phyloP scores from a whole-genome alignment of 352 stramenopile genomes.

The Globisporangium cystogenes region DNA sequence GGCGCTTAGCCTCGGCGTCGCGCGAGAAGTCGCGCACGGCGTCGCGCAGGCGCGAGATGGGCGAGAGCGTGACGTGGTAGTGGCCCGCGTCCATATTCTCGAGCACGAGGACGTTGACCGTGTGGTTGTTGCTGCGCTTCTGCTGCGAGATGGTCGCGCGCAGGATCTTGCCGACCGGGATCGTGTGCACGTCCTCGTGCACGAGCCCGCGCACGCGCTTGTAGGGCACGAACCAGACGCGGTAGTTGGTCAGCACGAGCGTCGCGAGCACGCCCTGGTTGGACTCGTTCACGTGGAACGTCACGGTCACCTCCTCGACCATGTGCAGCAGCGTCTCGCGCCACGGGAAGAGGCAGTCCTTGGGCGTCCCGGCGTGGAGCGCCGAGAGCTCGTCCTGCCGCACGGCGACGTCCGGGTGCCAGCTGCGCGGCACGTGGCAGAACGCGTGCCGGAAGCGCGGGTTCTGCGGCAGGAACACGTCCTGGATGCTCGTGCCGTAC shows the following conservation, averaged over 20 bases:
- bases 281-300: slow-evolving; percentile 84
- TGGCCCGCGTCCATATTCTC: slow-evolving; percentile 86
- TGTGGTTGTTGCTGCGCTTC: slow-evolving; percentile 79
- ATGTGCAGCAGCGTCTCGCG: slow-evolving; percentile 82
- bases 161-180: slow-evolving; percentile 71
- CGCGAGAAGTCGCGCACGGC: slow-evolving; percentile 62
- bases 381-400: slow-evolving; percentile 60
- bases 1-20: slow-evolving; percentile 73
- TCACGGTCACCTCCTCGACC: slow-evolving; percentile 83
- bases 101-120: slow-evolving; percentile 64
- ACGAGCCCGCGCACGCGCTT: slow-evolving; percentile 60
- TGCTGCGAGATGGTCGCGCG: slow-evolving; percentile 74
- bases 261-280: slow-evolving; percentile 81
- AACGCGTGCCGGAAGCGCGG: slow-evolving; percentile 72
- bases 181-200: slow-evolving; percentile 82
- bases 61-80: slow-evolving; percentile 81
- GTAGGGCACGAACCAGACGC: slow-evolving; percentile 84
- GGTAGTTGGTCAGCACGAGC: slow-evolving; percentile 78
- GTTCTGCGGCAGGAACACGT: slow-evolving; percentile 80
- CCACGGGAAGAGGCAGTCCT: slow-evolving; percentile 77
- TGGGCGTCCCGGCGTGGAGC: slow-evolving; percentile 56
- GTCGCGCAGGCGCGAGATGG: slow-evolving; percentile 63
- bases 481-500: slow-evolving; percentile 69
- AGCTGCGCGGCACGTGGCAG: slow-evolving; percentile 70
- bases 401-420: slow-evolving; percentile 67